These are phyloP conservation scores for Microcyclospora tardicrescens DNA, from an alignment of 2,329 filamentous ascomycete species.

Conservation along the genomic window DNA sequence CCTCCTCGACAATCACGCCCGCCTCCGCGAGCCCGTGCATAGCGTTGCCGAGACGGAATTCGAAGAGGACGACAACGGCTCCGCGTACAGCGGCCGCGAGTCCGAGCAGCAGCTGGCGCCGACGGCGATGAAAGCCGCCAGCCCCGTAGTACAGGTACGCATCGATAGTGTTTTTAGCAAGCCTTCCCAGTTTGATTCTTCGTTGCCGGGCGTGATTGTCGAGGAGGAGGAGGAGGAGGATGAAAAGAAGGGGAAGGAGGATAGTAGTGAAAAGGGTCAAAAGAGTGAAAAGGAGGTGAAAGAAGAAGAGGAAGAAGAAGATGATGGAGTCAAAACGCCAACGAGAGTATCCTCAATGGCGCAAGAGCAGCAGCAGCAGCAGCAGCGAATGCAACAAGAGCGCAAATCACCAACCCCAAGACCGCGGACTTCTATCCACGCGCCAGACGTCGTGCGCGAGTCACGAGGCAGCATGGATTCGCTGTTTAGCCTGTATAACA, in stretches of 20 bases:
- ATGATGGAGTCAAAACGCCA: too few relatives aligned
- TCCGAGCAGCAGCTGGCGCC: constrained; percentile 6
- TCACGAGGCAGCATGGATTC: constrained; percentile 9
- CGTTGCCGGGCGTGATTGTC: too few relatives aligned
- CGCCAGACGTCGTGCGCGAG: too few relatives aligned
- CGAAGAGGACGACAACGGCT: constrained; percentile 12
- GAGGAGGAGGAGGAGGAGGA: too few relatives aligned
- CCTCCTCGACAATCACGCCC: constrained; percentile 1
- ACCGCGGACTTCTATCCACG: too few relatives aligned
- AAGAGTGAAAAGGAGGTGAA: too few relatives aligned
- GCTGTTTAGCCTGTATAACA: constrained; percentile 14
- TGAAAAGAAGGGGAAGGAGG: too few relatives aligned
- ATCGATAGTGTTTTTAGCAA: background rate
- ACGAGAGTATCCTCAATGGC: too few relatives aligned
- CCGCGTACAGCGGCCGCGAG: constrained; percentile 18
- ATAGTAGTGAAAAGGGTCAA: too few relatives aligned
- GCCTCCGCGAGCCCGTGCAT: constrained; percentile 6
- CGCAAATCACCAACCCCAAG: constrained; percentile 6
- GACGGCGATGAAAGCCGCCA: constrained; percentile 4
- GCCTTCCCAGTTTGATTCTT: too few relatives aligned
- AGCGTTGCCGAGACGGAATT: constrained; percentile 13
- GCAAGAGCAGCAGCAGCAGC: too few relatives aligned
- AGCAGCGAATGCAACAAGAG: background rate
- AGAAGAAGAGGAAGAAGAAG: too few relatives aligned
- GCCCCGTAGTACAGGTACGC: constrained; percentile 18